Percentiles rank a stretch among this genome's conserved stretches.
These are phyloP conservation scores for Barbarea vulgaris DNA, from an alignment of 345 rosid species.

Conservation along the genomic window DNA sequence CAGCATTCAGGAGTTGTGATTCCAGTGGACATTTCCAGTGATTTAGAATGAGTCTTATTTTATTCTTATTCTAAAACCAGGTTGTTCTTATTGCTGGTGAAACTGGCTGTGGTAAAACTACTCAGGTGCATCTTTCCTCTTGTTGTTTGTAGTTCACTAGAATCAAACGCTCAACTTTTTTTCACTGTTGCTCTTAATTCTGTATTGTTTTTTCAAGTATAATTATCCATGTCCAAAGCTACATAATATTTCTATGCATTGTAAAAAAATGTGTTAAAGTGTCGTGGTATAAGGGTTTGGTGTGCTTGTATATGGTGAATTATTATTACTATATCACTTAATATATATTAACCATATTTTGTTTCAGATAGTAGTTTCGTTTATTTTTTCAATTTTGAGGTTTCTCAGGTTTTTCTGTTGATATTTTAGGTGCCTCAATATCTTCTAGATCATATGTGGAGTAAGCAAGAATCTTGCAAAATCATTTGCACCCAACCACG, in stretches of 20 bases:
- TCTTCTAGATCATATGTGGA: slow-evolving; percentile 87
- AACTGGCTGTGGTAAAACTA: slow-evolving; percentile 91
- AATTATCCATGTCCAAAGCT: slow-evolving; percentile 16
- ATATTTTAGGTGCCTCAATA: slow-evolving; percentile 83
- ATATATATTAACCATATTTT: neutral
- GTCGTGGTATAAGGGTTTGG: slow-evolving; percentile 4
- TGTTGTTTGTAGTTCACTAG: slow-evolving; percentile 14
- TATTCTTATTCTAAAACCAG: slow-evolving; percentile 42
- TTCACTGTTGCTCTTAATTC: neutral
- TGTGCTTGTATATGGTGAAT: slow-evolving; percentile 4
- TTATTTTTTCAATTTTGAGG: neutral
- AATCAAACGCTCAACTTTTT: neutral
- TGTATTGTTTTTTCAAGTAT: slow-evolving; percentile 3
- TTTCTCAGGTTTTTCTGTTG: slow-evolving; percentile 20
- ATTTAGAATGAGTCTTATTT: neutral
- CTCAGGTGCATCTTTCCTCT: slow-evolving; percentile 60
- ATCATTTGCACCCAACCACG: slow-evolving; percentile 98
- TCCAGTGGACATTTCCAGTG: neutral
- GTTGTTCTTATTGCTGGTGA: slow-evolving; percentile 85
- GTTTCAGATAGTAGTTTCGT: neutral
- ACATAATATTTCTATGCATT: slow-evolving; percentile 1
- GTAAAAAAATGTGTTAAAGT: neutral
- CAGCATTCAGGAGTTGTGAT: neutral
- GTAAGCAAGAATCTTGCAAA: slow-evolving; percentile 72
- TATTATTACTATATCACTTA: neutral